Base-by-base conservation (phyloP, 2,329 filamentous ascomycete species). In the Botrytis fabae region DNA sequence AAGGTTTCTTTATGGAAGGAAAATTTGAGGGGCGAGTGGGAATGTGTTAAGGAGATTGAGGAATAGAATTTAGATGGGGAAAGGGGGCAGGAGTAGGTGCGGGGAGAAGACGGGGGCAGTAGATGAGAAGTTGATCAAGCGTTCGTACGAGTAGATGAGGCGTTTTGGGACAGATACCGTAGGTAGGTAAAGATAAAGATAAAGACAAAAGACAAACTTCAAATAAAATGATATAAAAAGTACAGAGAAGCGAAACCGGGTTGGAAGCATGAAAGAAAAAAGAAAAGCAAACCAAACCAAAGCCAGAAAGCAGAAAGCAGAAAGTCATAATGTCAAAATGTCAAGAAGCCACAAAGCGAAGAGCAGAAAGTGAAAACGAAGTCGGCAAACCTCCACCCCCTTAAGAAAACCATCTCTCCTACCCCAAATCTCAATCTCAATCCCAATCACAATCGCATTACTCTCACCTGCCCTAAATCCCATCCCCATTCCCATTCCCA, bases 1-100 rank as follows among this genome's bases (percentile, higher is more conserved):
- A 95, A 97, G 85, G 95, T 99, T 72, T 97, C 92, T 71, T 84
- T 99, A 82, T 99, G 95, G 95, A 99, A 98, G 88, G 96, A 99
- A 88, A 97, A 97, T 82, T 85, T 99, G 78, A 93, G 92, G 82
- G 96, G 96, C 72, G 93, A 97, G 81, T 99, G 96, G 96, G 95
- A 98, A 84, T 93, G 93, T 80, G 93, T 98, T 77, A 98, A 97
- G 89, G 94, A 93, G 74, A 95, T 99, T 81, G 95, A 97, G 82
- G 94, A 97, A 85, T 97, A 86, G 77, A 72, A 25, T 59, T 18
- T 9, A 18, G n/a, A 28, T 0, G 14, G 14, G 6, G 6, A n/a
- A 8, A 38, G 12, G 40, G 25, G 20, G 64, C 38, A 7, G 7
- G 25, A 40, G 16, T 20, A 1, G 16, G 3, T 1, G 18, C 16